A percentile compares a stretch with the other conserved stretches of the same genome.
These are phyloP conservation scores for Cymbopogon flexuosus DNA, from an alignment of 202 grass and related monocot genomes.

Conservation along the genomic window DNA sequence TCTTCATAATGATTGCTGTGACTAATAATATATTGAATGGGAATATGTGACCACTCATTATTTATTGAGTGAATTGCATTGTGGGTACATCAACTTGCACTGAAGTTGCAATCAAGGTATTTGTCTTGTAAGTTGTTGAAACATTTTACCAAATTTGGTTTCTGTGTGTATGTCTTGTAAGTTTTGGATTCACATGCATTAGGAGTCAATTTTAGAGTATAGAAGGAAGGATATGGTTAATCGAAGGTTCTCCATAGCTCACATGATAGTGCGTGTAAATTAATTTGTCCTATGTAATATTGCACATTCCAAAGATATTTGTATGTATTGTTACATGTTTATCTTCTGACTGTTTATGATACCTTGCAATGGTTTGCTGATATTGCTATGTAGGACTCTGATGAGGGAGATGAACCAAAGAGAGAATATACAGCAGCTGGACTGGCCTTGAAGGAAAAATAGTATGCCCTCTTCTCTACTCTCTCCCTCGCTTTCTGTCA, in stretches of 20 bases:
- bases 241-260: neutral
- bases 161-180: neutral
- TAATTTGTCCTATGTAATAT: conserved; percentile 1
- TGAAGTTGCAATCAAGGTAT: neutral
- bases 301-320: neutral
- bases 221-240: neutral
- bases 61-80: neutral
- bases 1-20: neutral
- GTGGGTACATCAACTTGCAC: neutral
- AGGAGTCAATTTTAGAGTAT: neutral
- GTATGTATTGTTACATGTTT: neutral
- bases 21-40: neutral
- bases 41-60: neutral
- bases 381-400: conserved; percentile 69
- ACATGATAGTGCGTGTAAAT: neutral
- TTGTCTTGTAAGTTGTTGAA: neutral
- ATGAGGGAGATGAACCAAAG: conserved; percentile 67
- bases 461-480: conserved; percentile 49
- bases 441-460: conserved; percentile 91
- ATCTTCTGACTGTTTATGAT: conserved; percentile 21
- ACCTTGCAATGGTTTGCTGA: conserved; percentile 26
- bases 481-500: neutral
- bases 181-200: neutral
- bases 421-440: conserved; percentile 82
- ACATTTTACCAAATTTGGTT: neutral